These are phyloP conservation scores for Dothiorella sarmentorum DNA, from an alignment of 2,329 filamentous ascomycete genomes.

Conservation along the genomic window DNA sequence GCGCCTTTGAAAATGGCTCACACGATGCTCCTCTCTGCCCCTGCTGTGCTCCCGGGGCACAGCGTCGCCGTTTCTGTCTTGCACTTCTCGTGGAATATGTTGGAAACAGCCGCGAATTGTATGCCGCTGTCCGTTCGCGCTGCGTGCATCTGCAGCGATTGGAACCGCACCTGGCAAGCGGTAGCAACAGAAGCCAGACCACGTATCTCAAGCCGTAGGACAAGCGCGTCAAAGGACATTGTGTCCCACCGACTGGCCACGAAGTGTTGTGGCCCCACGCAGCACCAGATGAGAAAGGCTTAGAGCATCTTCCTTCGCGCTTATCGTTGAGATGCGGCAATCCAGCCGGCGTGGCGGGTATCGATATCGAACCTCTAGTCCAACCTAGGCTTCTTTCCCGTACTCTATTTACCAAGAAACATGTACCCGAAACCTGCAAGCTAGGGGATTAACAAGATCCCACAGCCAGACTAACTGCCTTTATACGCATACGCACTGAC, in stretches of 20 bases:
- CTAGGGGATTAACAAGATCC: too few species aligned
- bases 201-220: not conserved
- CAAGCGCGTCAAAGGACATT: not conserved
- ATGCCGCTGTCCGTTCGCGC: too few species aligned
- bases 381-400: too few species aligned
- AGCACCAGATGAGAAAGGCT: not conserved
- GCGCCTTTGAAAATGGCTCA: constrained; percentile 3
- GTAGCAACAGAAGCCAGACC: not conserved
- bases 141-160: not conserved
- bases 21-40: not conserved
- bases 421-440: too few species aligned
- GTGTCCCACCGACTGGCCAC: not conserved
- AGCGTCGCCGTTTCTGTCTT: constrained; percentile 1
- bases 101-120: too few species aligned
- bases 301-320: not conserved
- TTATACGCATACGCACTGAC: too few species aligned
- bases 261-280: not conserved
- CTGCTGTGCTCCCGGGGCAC: not conserved
- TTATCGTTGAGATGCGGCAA: too few species aligned
- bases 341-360: not conserved
- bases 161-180: not conserved
- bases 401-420: too few species aligned
- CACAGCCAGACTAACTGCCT: too few species aligned
- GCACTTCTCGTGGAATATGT: not conserved
- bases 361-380: too few species aligned